Base-by-base conservation (phyloP, 192 early-diverging fungal species). In the Backusella tuberculispora region DNA sequence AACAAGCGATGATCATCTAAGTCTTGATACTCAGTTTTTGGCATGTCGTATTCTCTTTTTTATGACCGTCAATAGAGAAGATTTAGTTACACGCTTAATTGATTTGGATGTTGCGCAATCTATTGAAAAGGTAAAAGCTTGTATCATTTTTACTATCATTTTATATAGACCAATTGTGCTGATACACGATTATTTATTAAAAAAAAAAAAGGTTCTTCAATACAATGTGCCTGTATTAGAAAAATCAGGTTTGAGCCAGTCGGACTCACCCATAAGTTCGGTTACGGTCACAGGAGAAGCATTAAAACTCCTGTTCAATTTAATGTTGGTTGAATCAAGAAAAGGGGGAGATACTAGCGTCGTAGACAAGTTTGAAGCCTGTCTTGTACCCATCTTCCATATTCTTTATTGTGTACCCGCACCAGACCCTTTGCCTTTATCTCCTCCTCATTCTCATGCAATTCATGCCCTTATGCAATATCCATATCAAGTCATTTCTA, bases 401-500 rank as follows among this genome's bases (percentile, higher is more conserved):
- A 78, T 89, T 43, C 53, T 89, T 26, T 76, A 66, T 19, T 42
- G 76, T 12, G 42, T 87, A 29, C 77, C 84, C 8, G 78, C 68
- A 10, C 74, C 85, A 8, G 63, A 43, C 2, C 82, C 80, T 24
- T 74, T 84, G 37, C 89, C 92, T 14, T 70, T 96, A n/a, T 69
- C 85, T 24, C 85, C 94, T 15, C 94, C 94, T 38, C 86, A 91
- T 43, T 89, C 90, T 6, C 92, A 95, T 80, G 90, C 90, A 0
- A 88, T 96, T n/a, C 91, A 96, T 75, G 87, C 87, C 0, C 77
- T 96, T 5, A 78, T 96, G 73, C 86, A 90, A 45, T 85, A 81
- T 38, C 85, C 85, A n/a, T 75, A 84, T 34, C 50, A 76, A 38
- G 48, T 67, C 77, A 79, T 40, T 63, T 71, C 63, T 74, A 74